Evolutionary conservation across 305 asterid genomes (phyloP).

Genomic region (Striga hermonthica): DNA sequence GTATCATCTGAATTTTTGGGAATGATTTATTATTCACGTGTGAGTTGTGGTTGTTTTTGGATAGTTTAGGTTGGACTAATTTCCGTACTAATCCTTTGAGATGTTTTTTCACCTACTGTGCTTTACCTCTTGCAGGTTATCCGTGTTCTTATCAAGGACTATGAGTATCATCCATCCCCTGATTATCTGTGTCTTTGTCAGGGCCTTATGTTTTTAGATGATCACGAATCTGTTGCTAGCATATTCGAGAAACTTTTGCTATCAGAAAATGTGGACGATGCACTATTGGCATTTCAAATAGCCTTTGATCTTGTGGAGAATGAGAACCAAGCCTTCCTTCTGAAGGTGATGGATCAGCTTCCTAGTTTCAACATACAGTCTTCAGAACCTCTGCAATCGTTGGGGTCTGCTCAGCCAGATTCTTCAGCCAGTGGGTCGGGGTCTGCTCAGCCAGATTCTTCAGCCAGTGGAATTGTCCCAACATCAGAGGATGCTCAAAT

Average conservation of each 20-base stretch:
- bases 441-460: slow-evolving; percentile 27
- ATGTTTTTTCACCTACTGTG: no score
- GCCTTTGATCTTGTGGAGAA: slow-evolving; percentile 97
- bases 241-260: slow-evolving; percentile 77
- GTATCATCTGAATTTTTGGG: no score
- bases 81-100: no score
- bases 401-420: slow-evolving; percentile 26
- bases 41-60: no score
- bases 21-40: no score
- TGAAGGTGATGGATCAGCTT: slow-evolving; percentile 72
- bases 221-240: slow-evolving; percentile 70
- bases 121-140: slow-evolving; percentile 52
- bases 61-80: no score
- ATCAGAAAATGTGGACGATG: slow-evolving; percentile 75
- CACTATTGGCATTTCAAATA: slow-evolving; percentile 86
- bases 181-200: slow-evolving; percentile 94
- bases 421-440: slow-evolving; percentile 15
- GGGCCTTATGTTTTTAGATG: slow-evolving; percentile 93
- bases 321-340: slow-evolving; percentile 92
- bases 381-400: slow-evolving; percentile 39
- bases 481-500: slow-evolving; percentile 57
- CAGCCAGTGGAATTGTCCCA: slow-evolving; percentile 41
- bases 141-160: slow-evolving; percentile 74
- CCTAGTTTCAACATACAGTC: slow-evolving; percentile 62
- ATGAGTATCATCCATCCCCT: slow-evolving; percentile 81